Evolutionary conservation across 2,329 filamentous ascomycete species (phyloP), one percentile per base, ranked within the genome.

Genomic region (Fusarium buharicum): DNA sequence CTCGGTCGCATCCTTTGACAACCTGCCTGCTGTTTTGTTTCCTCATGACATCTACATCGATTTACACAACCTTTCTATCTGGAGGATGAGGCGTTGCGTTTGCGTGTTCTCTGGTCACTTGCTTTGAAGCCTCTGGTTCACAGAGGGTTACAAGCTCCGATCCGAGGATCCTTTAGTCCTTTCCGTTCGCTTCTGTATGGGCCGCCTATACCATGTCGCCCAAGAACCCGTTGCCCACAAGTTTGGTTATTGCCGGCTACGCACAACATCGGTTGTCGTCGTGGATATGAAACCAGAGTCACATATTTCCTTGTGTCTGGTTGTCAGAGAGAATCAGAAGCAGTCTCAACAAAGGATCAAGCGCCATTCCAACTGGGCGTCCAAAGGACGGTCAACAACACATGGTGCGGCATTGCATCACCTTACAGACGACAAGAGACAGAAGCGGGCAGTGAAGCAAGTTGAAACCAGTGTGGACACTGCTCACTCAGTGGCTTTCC

Each of bases 391-490:
- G 45, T 48, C 52, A 57, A 39, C 45, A 50, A 52, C 50, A 36
- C 44, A 53, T 66, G 62, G 55, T 51, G 43, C 55, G 49, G 56
- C 43, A 58, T 50, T 61, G 52, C 51, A 60, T 70, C 59, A 67
- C 55, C 59, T 45, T 55, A 58, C 58, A 56, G 50, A 46, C 31
- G 38, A 38, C 41, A 45, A 48, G 43, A 37, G 38, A 38, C 41
- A 45, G 40, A 43, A 59, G 45, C 49, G 45, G 51, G 31, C 38
- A 54, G 48, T 56, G 51, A 68, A 60, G 55, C 58, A 47, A 44
- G 55, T 61, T 62, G 56, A 66, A 68, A 67, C 59, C 52, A 68
- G 63, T 64, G 67, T 70, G 67, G 66, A 57, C 56, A 64, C 56
- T 66, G 50, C 50, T 64, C 53, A 39, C 55, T 56, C 24, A 41